Base-by-base conservation (phyloP, 2,329 filamentous ascomycete genomes). In the Penicillium sumatraense region DNA sequence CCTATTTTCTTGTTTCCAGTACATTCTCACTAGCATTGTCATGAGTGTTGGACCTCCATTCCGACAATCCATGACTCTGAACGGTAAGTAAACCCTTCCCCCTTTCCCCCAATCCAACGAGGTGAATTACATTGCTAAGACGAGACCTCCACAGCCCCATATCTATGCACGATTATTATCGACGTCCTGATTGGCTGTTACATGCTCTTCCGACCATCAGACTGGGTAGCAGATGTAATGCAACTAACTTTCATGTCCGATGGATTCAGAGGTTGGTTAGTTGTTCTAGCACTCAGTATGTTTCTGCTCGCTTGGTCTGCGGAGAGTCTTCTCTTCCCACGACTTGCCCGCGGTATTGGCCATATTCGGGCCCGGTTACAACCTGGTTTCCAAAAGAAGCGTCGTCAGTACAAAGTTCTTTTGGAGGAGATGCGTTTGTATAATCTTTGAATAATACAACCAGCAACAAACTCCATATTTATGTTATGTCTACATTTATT, bases 21-120 rank as follows among this genome's bases (percentile, higher is more conserved):
- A 99, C 73, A 96, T 96, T 33, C 81, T 97, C 20, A 90, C 91
- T 0, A 95, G 91, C 3, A 83, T 98, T 35, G 89, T 98, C 1
- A 81, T 99, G 26, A 96, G 89, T 65, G 91, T 95, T n/a, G 96
- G 95, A 1, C 87, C 85, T 29, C 95, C 95, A 0, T 99, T 96
- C 77, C 83, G 95, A 51, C 89, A 95, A 66, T 84, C 85, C 14
- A 91, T 92, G 79, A 80, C 80, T 16, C 83, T 89, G 56, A 99
- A 99, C 69, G 85, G 90, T 92, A 73, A 76, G 88, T 79, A 44
- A 40, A 42, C 20, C 18, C 53, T 61, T 51, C 13, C 21, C 24
- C 13, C n/a, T 2, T 16, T 6, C n/a, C n/a, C n/a, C n/a, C n/a
- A n/a, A n/a, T n/a, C 10, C 7, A 14, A 13, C 31, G 4, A 33